Conservation (phyloP, 1,139 yeast species). For the Yamadazyma spencermartinsiae region DNA sequence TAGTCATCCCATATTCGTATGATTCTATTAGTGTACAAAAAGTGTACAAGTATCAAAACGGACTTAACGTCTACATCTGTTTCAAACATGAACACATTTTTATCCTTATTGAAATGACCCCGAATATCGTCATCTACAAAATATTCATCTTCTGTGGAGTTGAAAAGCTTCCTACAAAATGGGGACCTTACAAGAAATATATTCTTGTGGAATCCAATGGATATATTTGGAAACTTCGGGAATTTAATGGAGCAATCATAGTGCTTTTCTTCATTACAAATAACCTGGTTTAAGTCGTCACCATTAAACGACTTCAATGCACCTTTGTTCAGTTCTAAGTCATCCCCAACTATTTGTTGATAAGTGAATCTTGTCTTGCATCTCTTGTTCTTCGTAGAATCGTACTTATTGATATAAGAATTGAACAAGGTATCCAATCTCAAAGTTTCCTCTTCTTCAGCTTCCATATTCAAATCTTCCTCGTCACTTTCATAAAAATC, state of each 20-base stretch:
- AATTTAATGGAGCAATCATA: slow-evolving; percentile 20
- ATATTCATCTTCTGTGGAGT: slow-evolving; percentile 17
- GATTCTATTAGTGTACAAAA: slow-evolving; percentile 32
- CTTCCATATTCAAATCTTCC: slow-evolving; percentile 18
- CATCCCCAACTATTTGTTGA: slow-evolving; percentile 16
- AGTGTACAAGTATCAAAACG: slow-evolving; percentile 33
- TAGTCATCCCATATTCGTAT: slow-evolving; percentile 28
- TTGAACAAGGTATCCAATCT: slow-evolving; percentile 20
- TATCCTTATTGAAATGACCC: slow-evolving; percentile 22
- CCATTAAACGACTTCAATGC: slow-evolving; percentile 5
- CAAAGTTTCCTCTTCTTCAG: slow-evolving; percentile 13
- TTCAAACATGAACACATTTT: slow-evolving; percentile 17
- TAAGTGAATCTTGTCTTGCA: slow-evolving; percentile 18
- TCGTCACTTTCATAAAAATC: slow-evolving; percentile 15
- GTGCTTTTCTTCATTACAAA: slow-evolving; percentile 14
- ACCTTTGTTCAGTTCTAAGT: slow-evolving; percentile 9
- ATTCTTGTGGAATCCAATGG: slow-evolving; percentile 32
- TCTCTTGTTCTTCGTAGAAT: slow-evolving; percentile 17
- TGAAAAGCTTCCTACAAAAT: slow-evolving; percentile 24
- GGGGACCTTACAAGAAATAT: slow-evolving; percentile 30
- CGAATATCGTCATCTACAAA: slow-evolving; percentile 20
- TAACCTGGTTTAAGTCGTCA: not conserved
- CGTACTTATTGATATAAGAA: slow-evolving; percentile 19
- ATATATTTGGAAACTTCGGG: slow-evolving; percentile 15
- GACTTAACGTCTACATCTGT: slow-evolving; percentile 25